A percentile compares a stretch with the other conserved stretches of the same genome.
Evolutionary conservation across 2,329 filamentous ascomycete species (phyloP).

Genomic region (Calonectria multiphialidica): DNA sequence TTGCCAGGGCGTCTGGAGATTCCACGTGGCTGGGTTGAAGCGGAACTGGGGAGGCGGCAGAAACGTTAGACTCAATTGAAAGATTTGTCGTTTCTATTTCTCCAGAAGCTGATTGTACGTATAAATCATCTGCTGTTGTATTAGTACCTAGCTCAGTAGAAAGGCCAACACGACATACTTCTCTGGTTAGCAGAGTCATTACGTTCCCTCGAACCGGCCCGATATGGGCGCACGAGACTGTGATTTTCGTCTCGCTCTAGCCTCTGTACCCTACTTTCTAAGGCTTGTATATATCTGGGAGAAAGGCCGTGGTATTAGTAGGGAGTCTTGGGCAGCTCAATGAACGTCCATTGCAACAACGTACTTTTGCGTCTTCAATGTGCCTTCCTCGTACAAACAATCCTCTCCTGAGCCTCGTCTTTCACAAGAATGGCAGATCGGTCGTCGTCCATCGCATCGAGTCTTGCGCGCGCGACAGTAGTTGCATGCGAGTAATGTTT

Average conservation of each 20-base stretch:
- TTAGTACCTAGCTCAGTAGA: neutral
- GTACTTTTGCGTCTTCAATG: neutral
- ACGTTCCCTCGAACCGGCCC: neutral
- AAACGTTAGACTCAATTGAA: neutral
- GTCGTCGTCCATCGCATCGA: neutral
- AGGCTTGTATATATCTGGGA: neutral
- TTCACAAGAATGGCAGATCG: neutral
- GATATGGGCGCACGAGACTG: neutral
- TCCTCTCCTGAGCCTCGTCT: neutral
- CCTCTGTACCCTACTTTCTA: neutral
- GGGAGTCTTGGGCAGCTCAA: no score
- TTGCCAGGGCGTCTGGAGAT: neutral
- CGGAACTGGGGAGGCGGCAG: neutral
- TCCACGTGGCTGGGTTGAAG: neutral
- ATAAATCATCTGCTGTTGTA: neutral
- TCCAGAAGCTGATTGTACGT: neutral
- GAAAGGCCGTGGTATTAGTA: no score
- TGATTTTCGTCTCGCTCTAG: neutral
- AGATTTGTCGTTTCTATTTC: neutral
- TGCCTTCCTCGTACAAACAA: neutral
- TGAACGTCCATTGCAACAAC: neutral
- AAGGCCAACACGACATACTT: neutral
- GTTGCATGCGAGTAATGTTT: neutral
- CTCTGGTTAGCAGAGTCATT: neutral
- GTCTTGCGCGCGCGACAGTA: neutral